Evolutionary conservation across 1,284 basidiomycete genomes (phyloP).

Genomic region (Rhodotorula sp.): DNA sequence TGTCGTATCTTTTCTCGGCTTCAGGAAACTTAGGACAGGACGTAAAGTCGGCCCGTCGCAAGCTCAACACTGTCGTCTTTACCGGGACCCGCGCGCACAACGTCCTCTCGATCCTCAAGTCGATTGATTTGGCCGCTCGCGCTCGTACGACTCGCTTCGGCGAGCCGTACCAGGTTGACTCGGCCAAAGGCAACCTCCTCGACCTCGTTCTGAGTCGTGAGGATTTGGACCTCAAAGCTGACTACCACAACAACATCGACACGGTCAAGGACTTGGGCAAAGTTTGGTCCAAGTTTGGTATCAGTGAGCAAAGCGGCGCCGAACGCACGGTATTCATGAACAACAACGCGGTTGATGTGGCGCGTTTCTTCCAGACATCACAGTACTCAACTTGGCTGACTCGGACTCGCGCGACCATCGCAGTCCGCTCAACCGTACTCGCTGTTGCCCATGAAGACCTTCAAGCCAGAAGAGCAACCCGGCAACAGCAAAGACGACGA

Average conservation of each 20-base stretch:
- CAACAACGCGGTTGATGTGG: neutral
- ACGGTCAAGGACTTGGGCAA: constrained; percentile 28
- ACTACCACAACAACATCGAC: constrained; percentile 27
- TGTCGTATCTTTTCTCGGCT: constrained; percentile 22
- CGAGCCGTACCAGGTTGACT: neutral
- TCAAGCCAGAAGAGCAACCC: neutral
- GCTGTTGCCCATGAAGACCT: neutral
- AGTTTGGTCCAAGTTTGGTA: constrained; percentile 16
- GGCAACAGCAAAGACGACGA: neutral
- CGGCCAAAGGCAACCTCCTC: constrained; percentile 20
- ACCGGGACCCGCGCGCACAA: constrained; percentile 25
- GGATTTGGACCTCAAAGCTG: constrained; percentile 25
- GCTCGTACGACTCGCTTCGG: neutral
- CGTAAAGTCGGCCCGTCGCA: neutral
- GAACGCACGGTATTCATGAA: too few relatives aligned
- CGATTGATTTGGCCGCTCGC: constrained; percentile 19
- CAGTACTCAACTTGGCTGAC: too few relatives aligned
- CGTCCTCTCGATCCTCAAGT: constrained; percentile 31
- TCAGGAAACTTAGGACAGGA: neutral
- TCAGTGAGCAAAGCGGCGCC: neutral
- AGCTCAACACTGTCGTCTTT: constrained; percentile 21
- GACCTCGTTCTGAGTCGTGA: constrained; percentile 22
- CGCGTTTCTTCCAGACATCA: too few relatives aligned
- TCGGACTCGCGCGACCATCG: too few relatives aligned
- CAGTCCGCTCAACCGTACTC: neutral